Percentiles rank a stretch among this genome's conserved stretches.
These are phyloP conservation scores for Acer negundo DNA, from an alignment of 345 rosid genomes.

Conservation along the genomic window DNA sequence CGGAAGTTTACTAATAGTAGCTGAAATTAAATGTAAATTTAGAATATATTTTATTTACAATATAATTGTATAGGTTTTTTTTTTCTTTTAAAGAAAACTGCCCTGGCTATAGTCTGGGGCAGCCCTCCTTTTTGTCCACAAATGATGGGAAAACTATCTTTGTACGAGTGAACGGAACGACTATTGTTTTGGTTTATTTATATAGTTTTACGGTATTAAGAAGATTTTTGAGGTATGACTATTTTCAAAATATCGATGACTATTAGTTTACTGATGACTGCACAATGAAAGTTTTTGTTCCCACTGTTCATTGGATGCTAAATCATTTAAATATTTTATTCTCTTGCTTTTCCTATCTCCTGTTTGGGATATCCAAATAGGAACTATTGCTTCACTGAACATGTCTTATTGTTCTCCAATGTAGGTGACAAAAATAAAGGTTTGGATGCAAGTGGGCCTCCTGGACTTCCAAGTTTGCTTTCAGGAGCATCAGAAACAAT, in stretches of 20 bases:
- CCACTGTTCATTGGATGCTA: neutral
- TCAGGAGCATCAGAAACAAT: slow-evolving; percentile 52
- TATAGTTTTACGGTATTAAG: neutral
- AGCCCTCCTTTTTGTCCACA: too few relatives aligned
- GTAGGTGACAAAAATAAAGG: slow-evolving; percentile 74
- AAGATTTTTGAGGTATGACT: neutral
- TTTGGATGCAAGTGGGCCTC: slow-evolving; percentile 93
- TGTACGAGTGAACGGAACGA: neutral
- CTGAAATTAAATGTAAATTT: too few relatives aligned
- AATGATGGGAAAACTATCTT: too few relatives aligned
- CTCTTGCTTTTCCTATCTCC: slow-evolving; percentile 11
- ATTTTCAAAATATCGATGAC: neutral
- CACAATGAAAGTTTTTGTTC: neutral
- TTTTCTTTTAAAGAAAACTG: too few relatives aligned
- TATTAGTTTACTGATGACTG: neutral
- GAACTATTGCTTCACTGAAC: slow-evolving; percentile 11
- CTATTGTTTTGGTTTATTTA: neutral
- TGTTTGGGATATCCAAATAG: neutral
- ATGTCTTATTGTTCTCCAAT: slow-evolving; percentile 17
- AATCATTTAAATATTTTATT: neutral
- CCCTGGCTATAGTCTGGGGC: too few relatives aligned
- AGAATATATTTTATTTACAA: too few relatives aligned
- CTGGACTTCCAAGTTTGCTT: slow-evolving; percentile 78
- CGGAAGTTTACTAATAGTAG: too few relatives aligned
- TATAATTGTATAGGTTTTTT: too few relatives aligned